phyloP scores from a whole-genome alignment of 192 early-diverging fungal species.

The Spinellus fusiger region DNA sequence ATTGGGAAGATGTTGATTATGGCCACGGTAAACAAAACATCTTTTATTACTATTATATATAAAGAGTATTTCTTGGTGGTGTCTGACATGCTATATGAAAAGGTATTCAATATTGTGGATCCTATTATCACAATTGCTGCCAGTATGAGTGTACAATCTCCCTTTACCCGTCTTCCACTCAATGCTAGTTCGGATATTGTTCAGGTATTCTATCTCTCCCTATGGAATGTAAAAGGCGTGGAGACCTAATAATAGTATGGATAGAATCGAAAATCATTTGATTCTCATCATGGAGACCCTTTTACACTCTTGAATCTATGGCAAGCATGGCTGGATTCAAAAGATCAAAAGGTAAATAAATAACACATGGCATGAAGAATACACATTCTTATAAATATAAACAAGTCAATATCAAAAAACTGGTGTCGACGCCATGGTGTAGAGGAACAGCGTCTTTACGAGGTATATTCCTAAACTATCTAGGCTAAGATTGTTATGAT shows the following conservation, averaged over 20 bases:
- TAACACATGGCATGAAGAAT: too few relatives aligned
- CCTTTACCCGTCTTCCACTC: conserved; percentile 46
- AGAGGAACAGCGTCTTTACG: conserved; percentile 67
- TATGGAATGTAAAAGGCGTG: not conserved
- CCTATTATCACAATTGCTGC: conserved; percentile 55
- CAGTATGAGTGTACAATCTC: conserved; percentile 59
- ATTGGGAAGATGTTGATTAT: conserved; percentile 65
- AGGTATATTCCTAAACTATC: conserved; percentile 19
- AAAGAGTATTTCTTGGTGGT: not conserved
- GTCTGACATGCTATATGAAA: not conserved
- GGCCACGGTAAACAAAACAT: conserved; percentile 27
- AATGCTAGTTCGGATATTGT: conserved; percentile 39
- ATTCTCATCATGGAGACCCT: conserved; percentile 55
- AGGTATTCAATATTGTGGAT: conserved; percentile 47
- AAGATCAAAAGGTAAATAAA: too few relatives aligned
- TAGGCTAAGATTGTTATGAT: not conserved
- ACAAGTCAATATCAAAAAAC: conserved; percentile 39
- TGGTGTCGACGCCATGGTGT: conserved; percentile 60
- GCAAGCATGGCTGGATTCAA: conserved; percentile 51
- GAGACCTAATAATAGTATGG: not conserved
- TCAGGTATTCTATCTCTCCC: conserved; percentile 28
- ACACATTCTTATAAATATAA: conserved; percentile 2
- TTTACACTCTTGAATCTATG: conserved; percentile 62
- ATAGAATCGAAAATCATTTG: conserved; percentile 44
- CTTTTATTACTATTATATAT: not conserved